Conservation (phyloP, 129 eudicot genomes). For the Artemisia tridentata region DNA sequence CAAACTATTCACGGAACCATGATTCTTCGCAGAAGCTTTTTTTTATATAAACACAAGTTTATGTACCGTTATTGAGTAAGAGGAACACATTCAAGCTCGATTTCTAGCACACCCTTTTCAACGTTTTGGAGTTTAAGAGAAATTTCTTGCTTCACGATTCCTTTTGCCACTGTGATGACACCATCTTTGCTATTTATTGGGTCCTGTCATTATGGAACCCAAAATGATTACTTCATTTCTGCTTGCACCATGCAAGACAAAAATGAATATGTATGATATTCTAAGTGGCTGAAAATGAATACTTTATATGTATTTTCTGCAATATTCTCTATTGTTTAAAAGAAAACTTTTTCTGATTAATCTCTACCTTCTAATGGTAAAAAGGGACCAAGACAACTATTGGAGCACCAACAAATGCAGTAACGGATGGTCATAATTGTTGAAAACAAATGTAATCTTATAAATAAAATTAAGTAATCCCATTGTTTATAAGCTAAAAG, state of each 20-base stretch:
- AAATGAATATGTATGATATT: too few species aligned
- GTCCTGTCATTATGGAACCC: too few species aligned
- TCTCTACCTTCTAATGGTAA: too few species aligned
- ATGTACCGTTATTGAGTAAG: constrained; percentile 59
- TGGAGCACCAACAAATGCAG: too few species aligned
- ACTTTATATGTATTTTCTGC: too few species aligned
- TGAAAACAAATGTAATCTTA: background rate
- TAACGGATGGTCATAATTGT: background rate
- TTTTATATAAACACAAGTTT: background rate
- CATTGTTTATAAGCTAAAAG: background rate
- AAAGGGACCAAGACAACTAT: too few species aligned
- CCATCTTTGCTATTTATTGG: constrained; percentile 33
- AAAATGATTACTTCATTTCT: too few species aligned
- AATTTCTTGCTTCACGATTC: constrained; percentile 66
- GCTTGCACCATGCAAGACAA: too few species aligned
- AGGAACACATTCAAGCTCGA: constrained; percentile 87
- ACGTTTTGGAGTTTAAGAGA: constrained; percentile 63
- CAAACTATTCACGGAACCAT: constrained; percentile 15
- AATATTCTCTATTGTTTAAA: too few species aligned
- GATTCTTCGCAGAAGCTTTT: background rate
- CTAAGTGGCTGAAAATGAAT: too few species aligned
- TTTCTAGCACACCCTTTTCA: constrained; percentile 70
- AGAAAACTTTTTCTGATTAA: too few species aligned
- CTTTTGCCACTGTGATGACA: constrained; percentile 49
- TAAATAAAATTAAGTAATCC: background rate